A percentile compares a stretch with the other conserved stretches of the same genome.
phyloP scores from a whole-genome alignment of 805 yeast genomes.

The Nakazawaea siamensis region DNA sequence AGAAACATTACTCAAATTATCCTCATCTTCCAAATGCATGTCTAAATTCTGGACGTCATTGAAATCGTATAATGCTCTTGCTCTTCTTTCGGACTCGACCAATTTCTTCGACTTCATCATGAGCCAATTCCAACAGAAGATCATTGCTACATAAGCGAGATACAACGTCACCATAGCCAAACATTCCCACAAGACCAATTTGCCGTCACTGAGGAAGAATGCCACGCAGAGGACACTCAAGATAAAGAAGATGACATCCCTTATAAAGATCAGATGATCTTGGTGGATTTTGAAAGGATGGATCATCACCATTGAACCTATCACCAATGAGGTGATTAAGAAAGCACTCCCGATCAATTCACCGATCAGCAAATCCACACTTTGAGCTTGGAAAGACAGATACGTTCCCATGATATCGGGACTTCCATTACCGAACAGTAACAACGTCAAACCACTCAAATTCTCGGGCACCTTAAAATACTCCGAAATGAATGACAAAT shows the following conservation, averaged over 20 bases:
- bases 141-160: constrained; percentile 47
- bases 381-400: constrained; percentile 63
- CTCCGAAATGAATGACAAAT: constrained; percentile 60
- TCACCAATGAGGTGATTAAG: constrained; percentile 70
- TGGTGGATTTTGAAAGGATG: constrained; percentile 48
- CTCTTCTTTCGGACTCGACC: constrained; percentile 14
- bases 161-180: constrained; percentile 48
- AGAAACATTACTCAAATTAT: too few relatives aligned
- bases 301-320: constrained; percentile 69
- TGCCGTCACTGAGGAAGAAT: constrained; percentile 40
- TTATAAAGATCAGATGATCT: constrained; percentile 32
- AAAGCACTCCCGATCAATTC: constrained; percentile 89
- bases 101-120: constrained; percentile 7
- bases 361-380: constrained; percentile 75
- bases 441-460: constrained; percentile 77
- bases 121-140: constrained; percentile 33
- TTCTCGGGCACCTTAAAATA: constrained; percentile 65
- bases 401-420: constrained; percentile 86
- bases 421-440: constrained; percentile 89
- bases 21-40: not conserved
- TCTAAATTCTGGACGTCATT: too few relatives aligned
- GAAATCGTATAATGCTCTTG: constrained; percentile 18
- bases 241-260: constrained; percentile 59
- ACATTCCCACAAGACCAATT: constrained; percentile 47
- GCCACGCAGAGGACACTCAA: constrained; percentile 41